Base-by-base conservation (phyloP, 768 basidiomycete species). In the Leccinum incarnatum region DNA sequence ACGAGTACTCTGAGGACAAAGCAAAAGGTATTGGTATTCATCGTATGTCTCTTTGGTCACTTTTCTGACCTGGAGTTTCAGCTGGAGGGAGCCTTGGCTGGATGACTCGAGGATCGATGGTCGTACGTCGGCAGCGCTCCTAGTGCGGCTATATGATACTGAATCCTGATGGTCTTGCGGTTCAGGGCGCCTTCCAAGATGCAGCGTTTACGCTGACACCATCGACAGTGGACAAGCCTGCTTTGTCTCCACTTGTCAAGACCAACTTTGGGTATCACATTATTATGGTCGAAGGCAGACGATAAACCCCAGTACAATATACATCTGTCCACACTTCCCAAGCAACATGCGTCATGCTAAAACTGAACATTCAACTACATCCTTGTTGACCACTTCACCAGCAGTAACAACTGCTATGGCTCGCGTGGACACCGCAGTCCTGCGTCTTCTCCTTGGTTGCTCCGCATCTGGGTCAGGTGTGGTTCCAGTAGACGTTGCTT, bases 1-100 rank as follows among this genome's bases (percentile, higher is more conserved):
- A 92, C 67, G 92, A 93, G 66, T 93, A 91, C 64, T 93, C 93
- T 1, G 91, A 93, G 72, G 92, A 94, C 75, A 94, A 94, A 69
- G 92, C 92, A 6, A 94, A 93, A 81, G 82, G 91, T 88, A 9
- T 12, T 25, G 82, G 91, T 88, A 7, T 12, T 25, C 49, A 36
- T 45, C 42, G 17, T 6, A 21, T 37, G 10, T 55, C 3, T n/a
- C 30, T n/a, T 55, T 46, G 9, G 29, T 57, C 9, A 30, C 52
- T 57, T 48, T 27, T 53, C 49, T 36, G 56, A 10, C 65, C 40
- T 46, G 30, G 1, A 10, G 45, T 40, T 50, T 54, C 65, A 93
- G 92, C 85, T 68, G 92, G 92, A 32, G 92, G 92, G 32, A 90
- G 87, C 67, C 78, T 94, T 42, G 92, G 92, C 8, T 93, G 91